Conservation (phyloP, 2,329 filamentous ascomycete species). For the Xylariaceae sp. region DNA sequence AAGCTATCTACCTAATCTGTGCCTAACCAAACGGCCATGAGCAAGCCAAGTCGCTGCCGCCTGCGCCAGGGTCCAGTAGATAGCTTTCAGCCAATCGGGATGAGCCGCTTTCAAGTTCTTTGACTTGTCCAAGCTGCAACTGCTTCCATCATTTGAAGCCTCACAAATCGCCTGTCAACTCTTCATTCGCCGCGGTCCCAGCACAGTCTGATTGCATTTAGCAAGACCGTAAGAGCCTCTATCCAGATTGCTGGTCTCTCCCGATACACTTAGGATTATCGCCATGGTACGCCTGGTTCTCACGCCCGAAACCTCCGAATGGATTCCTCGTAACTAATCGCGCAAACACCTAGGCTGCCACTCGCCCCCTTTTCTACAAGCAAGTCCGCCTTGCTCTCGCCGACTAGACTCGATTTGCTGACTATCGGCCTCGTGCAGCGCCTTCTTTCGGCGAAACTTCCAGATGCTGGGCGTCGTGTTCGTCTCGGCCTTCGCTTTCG, state of each 20-base stretch:
- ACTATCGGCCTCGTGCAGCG: conserved; percentile 46
- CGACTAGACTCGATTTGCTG: conserved; percentile 21
- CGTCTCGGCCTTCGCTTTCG: conserved; percentile 78
- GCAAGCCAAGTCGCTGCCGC: too few species aligned
- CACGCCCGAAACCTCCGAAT: background rate
- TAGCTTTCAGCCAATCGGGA: conserved; percentile 35
- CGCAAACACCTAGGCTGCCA: conserved; percentile 34
- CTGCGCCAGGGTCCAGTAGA: too few species aligned
- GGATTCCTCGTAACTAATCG: conserved; percentile 27
- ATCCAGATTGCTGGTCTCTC: conserved; percentile 1
- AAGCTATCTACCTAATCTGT: too few species aligned
- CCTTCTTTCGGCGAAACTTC: conserved; percentile 79
- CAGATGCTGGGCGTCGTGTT: conserved; percentile 87
- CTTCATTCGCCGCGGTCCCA: conserved; percentile 1
- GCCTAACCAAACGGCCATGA: too few species aligned
- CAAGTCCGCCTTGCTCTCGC: conserved; percentile 35
- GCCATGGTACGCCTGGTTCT: conserved; percentile 49
- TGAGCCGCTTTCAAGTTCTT: conserved; percentile 24
- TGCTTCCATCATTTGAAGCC: conserved; percentile 10
- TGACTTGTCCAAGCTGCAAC: background rate
- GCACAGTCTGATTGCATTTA: conserved; percentile 10
- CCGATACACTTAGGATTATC: conserved; percentile 6
- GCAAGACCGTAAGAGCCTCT: conserved; percentile 6
- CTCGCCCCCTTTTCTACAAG: conserved; percentile 52
- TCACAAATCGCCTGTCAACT: conserved; percentile 15